Percentiles rank a stretch among this genome's conserved stretches.
phyloP scores from a whole-genome alignment of 169 alveolate species.

The Plasmodium coatneyi region DNA sequence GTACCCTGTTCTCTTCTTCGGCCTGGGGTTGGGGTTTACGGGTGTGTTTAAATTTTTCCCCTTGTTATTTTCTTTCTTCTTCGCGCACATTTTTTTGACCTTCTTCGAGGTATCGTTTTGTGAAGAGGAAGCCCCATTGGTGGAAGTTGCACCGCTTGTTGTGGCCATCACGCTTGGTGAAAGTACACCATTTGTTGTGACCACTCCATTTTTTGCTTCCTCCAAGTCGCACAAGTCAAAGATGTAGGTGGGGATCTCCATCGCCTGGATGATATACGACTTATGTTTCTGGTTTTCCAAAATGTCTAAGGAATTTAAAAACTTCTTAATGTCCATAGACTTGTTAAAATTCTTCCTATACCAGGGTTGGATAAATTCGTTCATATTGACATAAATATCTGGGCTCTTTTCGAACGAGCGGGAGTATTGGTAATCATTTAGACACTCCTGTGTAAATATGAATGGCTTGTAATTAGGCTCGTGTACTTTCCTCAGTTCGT shows the following conservation, averaged over 20 bases:
- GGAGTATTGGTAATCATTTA: slow-evolving; percentile 3
- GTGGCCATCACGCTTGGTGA: not conserved
- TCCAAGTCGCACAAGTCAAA: slow-evolving; percentile 17
- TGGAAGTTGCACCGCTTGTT: not conserved
- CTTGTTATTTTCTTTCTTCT: slow-evolving; percentile 26
- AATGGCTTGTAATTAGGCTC: slow-evolving; percentile 47
- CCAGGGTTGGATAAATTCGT: slow-evolving; percentile 50
- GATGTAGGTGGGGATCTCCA: slow-evolving; percentile 54
- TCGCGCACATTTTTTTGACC: not conserved
- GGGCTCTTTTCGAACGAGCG: not conserved
- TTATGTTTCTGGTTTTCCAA: slow-evolving; percentile 55
- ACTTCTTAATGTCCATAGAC: slow-evolving; percentile 61
- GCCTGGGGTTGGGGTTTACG: not conserved
- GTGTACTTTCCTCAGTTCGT: slow-evolving; percentile 65
- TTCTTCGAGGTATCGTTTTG: not conserved
- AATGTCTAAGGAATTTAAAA: slow-evolving; percentile 52
- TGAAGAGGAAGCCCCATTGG: not conserved
- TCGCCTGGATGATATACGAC: slow-evolving; percentile 45
- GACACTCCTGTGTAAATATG: slow-evolving; percentile 24
- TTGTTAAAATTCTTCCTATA: slow-evolving; percentile 33
- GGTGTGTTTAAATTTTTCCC: slow-evolving; percentile 11
- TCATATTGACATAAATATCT: slow-evolving; percentile 41
- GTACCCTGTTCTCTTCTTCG: slow-evolving; percentile 64
- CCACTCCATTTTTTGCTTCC: not conserved
- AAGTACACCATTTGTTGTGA: not conserved